Evolutionary conservation across 192 early-diverging fungal species (phyloP), one percentile per base, ranked within the genome.

Genomic region (Lobosporangium transversale): DNA sequence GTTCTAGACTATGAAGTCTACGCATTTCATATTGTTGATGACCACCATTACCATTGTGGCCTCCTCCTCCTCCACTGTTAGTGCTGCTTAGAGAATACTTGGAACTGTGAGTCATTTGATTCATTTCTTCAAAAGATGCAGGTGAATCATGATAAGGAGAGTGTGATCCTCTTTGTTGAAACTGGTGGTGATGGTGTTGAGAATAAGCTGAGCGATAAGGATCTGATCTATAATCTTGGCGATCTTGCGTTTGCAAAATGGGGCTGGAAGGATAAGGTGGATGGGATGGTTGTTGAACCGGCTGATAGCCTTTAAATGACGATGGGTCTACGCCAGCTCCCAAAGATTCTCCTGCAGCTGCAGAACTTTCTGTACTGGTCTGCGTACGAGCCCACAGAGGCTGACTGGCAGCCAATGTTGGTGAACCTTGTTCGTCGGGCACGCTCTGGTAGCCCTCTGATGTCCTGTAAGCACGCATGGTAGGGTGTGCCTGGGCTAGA

Each of bases 161-260:
- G 24, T 32, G 35, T 32, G 36, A 35, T 4, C 62, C 44, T 42
- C 59, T 61, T 8, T 58, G 26, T 30, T 74, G 70, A 35, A 64
- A 62, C 26, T 73, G 70, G 9, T 65, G 51, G 20, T 70, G 50
- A 17, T 74, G 70, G 30, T 74, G 70, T 23, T 74, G 71, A 6
- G 71, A 54, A 27, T 75, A 66, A 4, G 52, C 63, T 31, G 58
- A 67, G 24, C 70, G 70, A 30, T 66, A 67, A 27, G 63, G 64
- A 32, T 76, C 73, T 1, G 47, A 14, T 17, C 51, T 48, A 11
- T 49, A 51, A 20, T 58, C 66, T 29, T 35, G 33, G 24, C 26
- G 48, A 2, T 68, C 66, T 37, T 52, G 53, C 20, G 14, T 20
- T 24, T 2, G 50, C 18, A 53, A 43, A 26, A 9, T 18, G 7